A percentile compares a stretch with the other conserved stretches of the same genome.
Conservation (phyloP, 2,329 filamentous ascomycete species). For the Colletotrichum simmondsii region DNA sequence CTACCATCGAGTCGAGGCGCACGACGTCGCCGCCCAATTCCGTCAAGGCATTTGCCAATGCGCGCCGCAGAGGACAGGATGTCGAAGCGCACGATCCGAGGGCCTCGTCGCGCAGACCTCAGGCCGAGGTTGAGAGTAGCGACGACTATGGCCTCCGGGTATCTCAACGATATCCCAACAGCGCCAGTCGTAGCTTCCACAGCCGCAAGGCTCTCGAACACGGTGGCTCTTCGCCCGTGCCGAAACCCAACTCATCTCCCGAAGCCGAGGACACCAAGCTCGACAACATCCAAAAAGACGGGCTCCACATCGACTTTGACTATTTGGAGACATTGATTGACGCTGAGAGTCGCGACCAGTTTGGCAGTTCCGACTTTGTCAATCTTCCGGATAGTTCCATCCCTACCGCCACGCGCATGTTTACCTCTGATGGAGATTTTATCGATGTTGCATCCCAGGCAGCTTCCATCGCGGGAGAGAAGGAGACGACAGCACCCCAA, state of each 20-base stretch:
- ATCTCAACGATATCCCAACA: conserved; percentile 67
- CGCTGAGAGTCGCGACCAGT: conserved; percentile 49
- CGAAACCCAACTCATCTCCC: conserved; percentile 67
- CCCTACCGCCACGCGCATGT: conserved; percentile 52
- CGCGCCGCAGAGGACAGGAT: conserved; percentile 83
- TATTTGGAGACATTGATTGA: conserved; percentile 91
- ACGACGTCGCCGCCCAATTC: conserved; percentile 77
- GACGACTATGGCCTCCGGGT: conserved; percentile 64
- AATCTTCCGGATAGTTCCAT: conserved; percentile 60
- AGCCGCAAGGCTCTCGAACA: conserved; percentile 63
- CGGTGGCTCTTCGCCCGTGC: conserved; percentile 53
- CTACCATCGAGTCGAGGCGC: conserved; percentile 62
- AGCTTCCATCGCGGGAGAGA: conserved; percentile 54
- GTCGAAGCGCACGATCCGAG: conserved; percentile 62
- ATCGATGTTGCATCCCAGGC: conserved; percentile 59
- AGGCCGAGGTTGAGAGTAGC: conserved; percentile 43
- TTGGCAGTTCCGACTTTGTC: conserved; percentile 49
- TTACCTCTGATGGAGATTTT: conserved; percentile 67
- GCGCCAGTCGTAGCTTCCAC: conserved; percentile 68
- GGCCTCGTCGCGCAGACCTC: conserved; percentile 43
- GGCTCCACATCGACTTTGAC: conserved; percentile 89
- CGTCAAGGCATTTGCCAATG: conserved; percentile 95
- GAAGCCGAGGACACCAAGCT: conserved; percentile 81
- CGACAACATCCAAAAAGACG: conserved; percentile 68
- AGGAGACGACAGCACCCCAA: conserved; percentile 46